Base-by-base conservation (phyloP, 2,329 filamentous ascomycete genomes). In the Xylariomycetidae sp. region DNA sequence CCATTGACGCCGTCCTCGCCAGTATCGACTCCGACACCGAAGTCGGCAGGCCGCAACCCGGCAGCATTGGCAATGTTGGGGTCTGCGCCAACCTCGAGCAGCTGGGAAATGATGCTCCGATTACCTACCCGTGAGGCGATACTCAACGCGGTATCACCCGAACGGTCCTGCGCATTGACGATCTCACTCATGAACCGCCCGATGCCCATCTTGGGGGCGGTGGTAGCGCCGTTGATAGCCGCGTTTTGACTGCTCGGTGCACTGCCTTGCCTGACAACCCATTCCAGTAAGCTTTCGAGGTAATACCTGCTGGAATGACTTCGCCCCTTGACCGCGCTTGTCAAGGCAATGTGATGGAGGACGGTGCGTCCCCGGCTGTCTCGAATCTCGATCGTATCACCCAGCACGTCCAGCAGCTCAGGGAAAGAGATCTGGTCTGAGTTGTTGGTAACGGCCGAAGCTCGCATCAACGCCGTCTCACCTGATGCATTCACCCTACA, bases 121-220 rank as follows among this genome's bases (percentile, higher is more conserved):
- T 95, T 96, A 15, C 88, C 87, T 46, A 95, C 94, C 40, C 92
- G 75, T 2, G 92, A 89, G 2, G 90, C 92, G 42, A 96, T 82
- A 48, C 95, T 95, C 14, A 98, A 68, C 0, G 92, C 92, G 0
- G 92, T 98, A 53, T 98, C 94, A 1, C 92, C 92, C 20, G 85
- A 84, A 50, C 89, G 88, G 59, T 98, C 92, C 50, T 90, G 85
- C 0, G 89, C 83, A 50, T 98, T 96, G 39, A 98, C 90, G 58
- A 98, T 93, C 54, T 96, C 89, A 30, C 84, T 86, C 76, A 98
- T 93, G 62, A 98, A 98, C 23, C 87, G 80, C 19, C 86, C 89
- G 33, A 98, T 73, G 16, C 84, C 86, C 61, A 96, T 93, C 42
- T 74, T 85, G 34, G 76, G 83, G 25, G 48, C 63, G 5, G 58